These are phyloP conservation scores for Spiraea crenata DNA, from an alignment of 331 rosid species.

Conservation along the genomic window DNA sequence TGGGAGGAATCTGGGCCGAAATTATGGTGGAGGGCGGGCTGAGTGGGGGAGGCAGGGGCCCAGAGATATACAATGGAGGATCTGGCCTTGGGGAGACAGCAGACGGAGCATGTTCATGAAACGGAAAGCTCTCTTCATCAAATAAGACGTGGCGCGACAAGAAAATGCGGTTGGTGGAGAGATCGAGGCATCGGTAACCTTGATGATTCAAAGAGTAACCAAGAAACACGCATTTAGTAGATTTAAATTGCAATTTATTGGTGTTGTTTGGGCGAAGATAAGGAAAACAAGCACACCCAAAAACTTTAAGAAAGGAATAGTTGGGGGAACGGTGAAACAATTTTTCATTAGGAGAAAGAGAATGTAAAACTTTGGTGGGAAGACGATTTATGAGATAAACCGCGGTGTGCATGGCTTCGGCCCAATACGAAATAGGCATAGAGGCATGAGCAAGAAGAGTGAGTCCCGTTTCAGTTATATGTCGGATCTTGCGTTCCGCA, in stretches of 20 bases:
- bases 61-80: no score
- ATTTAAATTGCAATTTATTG: not conserved
- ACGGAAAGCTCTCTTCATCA: not conserved
- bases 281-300: not conserved
- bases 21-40: no score
- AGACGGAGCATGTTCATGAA: no score
- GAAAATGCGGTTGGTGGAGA: no score
- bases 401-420: not conserved
- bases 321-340: no score
- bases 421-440: not conserved
- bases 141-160: not conserved
- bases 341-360: not conserved
- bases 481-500: not conserved
- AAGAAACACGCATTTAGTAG: not conserved
- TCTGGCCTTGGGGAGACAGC: no score
- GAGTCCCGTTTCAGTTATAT: not conserved
- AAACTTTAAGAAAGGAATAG: not conserved
- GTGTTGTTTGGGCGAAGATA: not conserved
- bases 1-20: no score
- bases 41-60: no score
- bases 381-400: not conserved
- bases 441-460: not conserved
- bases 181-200: not conserved
- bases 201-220: not conserved
- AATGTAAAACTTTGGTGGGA: not conserved